Conservation (phyloP, 129 eudicot genomes). For the Oenanthe sinensis region DNA sequence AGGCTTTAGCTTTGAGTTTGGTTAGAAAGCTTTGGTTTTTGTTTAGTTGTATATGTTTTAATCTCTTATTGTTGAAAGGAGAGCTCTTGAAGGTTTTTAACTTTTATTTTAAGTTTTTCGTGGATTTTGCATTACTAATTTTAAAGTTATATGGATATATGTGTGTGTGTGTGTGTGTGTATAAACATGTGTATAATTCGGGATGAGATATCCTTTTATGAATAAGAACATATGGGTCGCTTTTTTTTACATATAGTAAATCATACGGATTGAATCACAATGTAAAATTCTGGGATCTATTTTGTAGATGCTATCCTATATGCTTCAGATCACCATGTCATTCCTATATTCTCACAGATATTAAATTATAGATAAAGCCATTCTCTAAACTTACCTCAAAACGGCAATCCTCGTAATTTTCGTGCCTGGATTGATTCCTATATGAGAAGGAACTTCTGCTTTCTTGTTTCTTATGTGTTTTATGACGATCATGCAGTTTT, state of each 20-base stretch:
- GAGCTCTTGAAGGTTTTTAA: background rate
- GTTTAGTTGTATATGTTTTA: background rate
- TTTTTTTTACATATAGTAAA: background rate
- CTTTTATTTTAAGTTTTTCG: background rate
- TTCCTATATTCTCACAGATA: background rate
- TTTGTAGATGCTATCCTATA: background rate
- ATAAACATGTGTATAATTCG: no score
- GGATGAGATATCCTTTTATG: background rate
- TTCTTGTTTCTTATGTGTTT: constrained; percentile 6
- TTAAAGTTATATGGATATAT: background rate
- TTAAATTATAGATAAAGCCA: background rate
- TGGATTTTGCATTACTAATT: background rate
- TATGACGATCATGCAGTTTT: constrained; percentile 32
- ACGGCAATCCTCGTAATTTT: background rate
- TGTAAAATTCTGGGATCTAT: background rate
- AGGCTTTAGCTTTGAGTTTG: background rate
- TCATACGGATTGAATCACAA: background rate
- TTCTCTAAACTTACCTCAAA: background rate
- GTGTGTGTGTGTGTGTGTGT: no score
- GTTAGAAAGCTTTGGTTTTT: background rate
- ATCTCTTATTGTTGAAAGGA: background rate
- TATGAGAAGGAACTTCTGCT: background rate
- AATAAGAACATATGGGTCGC: background rate
- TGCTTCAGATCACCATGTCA: background rate
- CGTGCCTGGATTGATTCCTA: background rate